Base-by-base conservation (phyloP, 1,284 basidiomycete genomes). In the Papiliotrema nemorosa region DNA sequence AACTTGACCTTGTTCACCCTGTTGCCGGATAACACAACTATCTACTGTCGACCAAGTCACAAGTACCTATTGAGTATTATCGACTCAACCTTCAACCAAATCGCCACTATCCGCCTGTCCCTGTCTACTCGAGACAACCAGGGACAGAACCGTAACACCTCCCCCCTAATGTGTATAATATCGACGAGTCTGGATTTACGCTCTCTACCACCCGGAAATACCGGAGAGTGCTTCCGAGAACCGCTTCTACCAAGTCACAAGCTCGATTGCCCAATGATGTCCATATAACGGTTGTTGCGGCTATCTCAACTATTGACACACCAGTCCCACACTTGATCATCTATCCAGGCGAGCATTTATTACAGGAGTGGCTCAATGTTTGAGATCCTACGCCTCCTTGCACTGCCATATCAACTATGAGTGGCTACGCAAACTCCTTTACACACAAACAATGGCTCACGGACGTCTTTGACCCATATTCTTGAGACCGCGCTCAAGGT, bases 161-260 rank as follows among this genome's bases (percentile, higher is more conserved):
- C n/a, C n/a, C n/a, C n/a, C n/a, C n/a, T n/a, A n/a, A 50, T 35
- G 44, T 57, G 21, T 57, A 50, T 26, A 57, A 53, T 40, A 53
- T 57, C 50, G 55, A 57, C 36, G 49, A 53, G 36, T 33, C 35
- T 20, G 42, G 44, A 3, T 53, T 53, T 40, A 26, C 25, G 20
- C 49, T 53, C 20, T 40, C 43, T n/a, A 21, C 33, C 12, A 26
- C 18, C 26, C 35, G 40, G 5, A 35, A 36, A 18, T 10, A 3
- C 7, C 44, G 50, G 21, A 16, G 44, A 26, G 46, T 55, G 12
- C 50, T 24, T 25, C 36, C 44, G 1, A 26, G 29, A 18, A 27
- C 7, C 26, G 10, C 25, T 31, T 24, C 46, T 16, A 26, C 12
- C 12, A 49, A 52, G 5, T 7, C 18, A 3, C 48, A 50, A 33